Percentiles rank a stretch among this genome's conserved stretches.
phyloP scores from a whole-genome alignment of 2,329 filamentous ascomycete genomes.

The Tolypocladium pustulatum region DNA sequence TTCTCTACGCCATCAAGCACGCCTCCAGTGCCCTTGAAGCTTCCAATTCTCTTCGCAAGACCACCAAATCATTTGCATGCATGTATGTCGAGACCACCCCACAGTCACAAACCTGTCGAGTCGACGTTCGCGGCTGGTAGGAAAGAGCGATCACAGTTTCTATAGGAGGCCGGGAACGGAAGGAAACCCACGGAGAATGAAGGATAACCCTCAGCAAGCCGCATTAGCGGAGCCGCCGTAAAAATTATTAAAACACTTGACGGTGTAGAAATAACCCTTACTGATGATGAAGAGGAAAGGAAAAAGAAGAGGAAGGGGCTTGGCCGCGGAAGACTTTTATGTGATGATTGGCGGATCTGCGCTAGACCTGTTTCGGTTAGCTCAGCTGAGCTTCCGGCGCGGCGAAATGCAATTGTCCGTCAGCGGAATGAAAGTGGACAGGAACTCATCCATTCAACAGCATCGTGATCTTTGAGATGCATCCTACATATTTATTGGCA shows the following conservation, averaged over 20 bases:
- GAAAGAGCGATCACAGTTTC: constrained; percentile 33
- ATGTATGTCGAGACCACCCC: constrained; percentile 37
- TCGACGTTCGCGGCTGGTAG: constrained; percentile 29
- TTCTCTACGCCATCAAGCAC: neutral
- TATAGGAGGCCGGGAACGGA: constrained; percentile 46
- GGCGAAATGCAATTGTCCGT: constrained; percentile 1
- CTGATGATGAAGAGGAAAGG: constrained; percentile 31
- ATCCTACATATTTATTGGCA: neutral
- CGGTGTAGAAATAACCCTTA: constrained; percentile 37
- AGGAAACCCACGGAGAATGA: constrained; percentile 35
- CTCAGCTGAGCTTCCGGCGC: neutral
- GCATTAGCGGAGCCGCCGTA: constrained; percentile 40
- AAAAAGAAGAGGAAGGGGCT: constrained; percentile 9
- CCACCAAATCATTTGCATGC: neutral
- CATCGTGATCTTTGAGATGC: neutral
- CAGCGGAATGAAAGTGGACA: neutral
- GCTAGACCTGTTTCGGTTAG: neutral
- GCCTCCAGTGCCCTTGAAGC: neutral
- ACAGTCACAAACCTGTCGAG: constrained; percentile 35
- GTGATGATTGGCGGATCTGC: neutral
- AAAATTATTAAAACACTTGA: constrained; percentile 37
- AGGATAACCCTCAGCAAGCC: constrained; percentile 44
- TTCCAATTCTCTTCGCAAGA: neutral
- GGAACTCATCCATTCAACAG: neutral
- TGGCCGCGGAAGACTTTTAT: constrained; percentile 7